These are phyloP conservation scores for Stephania yunnanensis DNA, from an alignment of 164 flowering plant genomes.

Conservation along the genomic window DNA sequence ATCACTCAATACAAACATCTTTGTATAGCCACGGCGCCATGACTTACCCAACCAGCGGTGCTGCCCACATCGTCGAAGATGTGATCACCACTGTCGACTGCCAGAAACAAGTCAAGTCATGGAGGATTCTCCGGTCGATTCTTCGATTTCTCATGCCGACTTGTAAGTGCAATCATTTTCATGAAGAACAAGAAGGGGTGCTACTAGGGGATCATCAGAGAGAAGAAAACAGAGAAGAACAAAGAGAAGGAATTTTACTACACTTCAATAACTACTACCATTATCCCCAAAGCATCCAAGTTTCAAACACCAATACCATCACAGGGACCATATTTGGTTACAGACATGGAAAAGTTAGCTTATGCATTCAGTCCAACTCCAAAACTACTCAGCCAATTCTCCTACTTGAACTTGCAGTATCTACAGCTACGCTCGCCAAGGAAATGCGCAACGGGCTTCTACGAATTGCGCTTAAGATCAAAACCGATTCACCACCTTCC, in stretches of 20 bases:
- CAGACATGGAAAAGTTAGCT: slow-evolving; percentile 42
- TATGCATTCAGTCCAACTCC: slow-evolving; percentile 45
- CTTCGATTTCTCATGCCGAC: slow-evolving; percentile 41
- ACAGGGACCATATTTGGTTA: slow-evolving; percentile 52
- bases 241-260: neutral
- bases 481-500: neutral
- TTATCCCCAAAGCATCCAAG: neutral
- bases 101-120: slow-evolving; percentile 64
- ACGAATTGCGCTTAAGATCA: slow-evolving; percentile 39
- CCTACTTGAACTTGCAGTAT: slow-evolving; percentile 49
- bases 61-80: slow-evolving; percentile 22
- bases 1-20: neutral
- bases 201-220: neutral
- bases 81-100: slow-evolving; percentile 52
- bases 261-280: slow-evolving; percentile 1
- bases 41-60: slow-evolving; percentile 6
- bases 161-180: slow-evolving; percentile 31
- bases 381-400: slow-evolving; percentile 31
- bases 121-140: slow-evolving; percentile 59
- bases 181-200: slow-evolving; percentile 18
- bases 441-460: slow-evolving; percentile 56
- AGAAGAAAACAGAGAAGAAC: neutral
- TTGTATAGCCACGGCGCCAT: neutral
- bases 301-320: slow-evolving; percentile 8
- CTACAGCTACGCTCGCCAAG: slow-evolving; percentile 39